Evolutionary conservation across 116 monocot species (phyloP).

Genomic region (Dioscorea cayenensis): DNA sequence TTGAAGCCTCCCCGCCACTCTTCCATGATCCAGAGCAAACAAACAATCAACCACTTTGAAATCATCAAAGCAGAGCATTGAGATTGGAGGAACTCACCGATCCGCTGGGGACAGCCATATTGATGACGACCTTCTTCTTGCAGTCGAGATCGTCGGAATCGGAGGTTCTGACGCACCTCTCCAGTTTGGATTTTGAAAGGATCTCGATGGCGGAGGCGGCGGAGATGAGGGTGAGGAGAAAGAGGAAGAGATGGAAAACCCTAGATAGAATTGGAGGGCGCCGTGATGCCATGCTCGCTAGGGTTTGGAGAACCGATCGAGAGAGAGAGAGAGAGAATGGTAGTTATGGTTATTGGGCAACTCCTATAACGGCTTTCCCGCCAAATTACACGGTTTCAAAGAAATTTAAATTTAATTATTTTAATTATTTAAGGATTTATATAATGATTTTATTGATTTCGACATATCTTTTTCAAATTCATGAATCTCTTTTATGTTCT

Average conservation of each 20-base stretch:
- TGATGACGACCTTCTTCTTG: conserved; percentile 73
- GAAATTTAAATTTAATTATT: too few species aligned
- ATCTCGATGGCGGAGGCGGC: conserved; percentile 31
- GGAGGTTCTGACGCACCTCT: conserved; percentile 51
- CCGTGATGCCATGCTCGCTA: too few species aligned
- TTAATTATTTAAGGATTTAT: too few species aligned
- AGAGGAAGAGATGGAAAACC: conserved; percentile 11
- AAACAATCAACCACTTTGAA: not conserved
- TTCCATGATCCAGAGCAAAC: conserved; percentile 12
- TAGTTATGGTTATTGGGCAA: too few species aligned
- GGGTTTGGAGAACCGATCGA: too few species aligned
- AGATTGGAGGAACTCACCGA: conserved; percentile 33
- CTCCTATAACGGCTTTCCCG: too few species aligned
- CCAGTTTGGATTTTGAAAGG: conserved; percentile 67
- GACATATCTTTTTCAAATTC: too few species aligned
- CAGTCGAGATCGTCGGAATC: conserved; percentile 52
- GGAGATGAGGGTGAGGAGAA: conserved; percentile 2
- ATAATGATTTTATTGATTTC: too few species aligned
- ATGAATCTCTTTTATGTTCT: too few species aligned
- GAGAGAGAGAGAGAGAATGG: too few species aligned
- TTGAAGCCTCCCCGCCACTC: conserved; percentile 89
- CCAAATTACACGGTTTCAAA: too few species aligned
- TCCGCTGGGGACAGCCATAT: conserved; percentile 88
- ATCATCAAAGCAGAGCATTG: not conserved
- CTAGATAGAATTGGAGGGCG: not conserved